Evolutionary conservation across 345 rosid genomes (phyloP), one percentile per base, ranked within the genome.

Genomic region (Chamaenerion angustifolium): DNA sequence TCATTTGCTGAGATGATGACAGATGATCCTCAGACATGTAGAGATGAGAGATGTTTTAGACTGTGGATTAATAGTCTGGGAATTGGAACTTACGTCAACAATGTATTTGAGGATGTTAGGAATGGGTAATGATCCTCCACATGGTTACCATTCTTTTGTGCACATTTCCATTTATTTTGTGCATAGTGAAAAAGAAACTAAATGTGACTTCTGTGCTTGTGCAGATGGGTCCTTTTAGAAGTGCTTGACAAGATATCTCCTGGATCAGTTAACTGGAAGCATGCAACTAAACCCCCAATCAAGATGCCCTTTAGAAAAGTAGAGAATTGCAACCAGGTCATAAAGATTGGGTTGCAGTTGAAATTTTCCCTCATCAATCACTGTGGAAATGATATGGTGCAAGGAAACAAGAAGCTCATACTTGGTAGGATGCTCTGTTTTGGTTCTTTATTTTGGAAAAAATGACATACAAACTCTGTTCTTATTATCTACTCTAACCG

Each of bases 11-110:
- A 86, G 81, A 90, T 83, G 94, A 86, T 86, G 75, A 71, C 86
- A 0, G 98, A 86, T 54, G 96, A 90, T 69, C 68, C 69, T 41
- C 83, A 74, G 56, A 83, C 88, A 47, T 83, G 77, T 44, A 77
- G 96, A 69, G 93, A 90, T 47, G 94, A 86, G 68, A 79, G 95
- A 72, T 86, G 96, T 64, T 90, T 74, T 45, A 78, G 98, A 40
- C 68, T 86, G 46, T 90, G 98, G 96, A 86, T 90, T 65, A 90
- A 83, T 64, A 81, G 98, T 64, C 79, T 82, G n/a, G 92, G 92
- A 56, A 71, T 82, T 58, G 65, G 23, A 41, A 81, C 72, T 64
- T 90, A 83, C 66, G 79, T 80, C 61, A 86, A 83, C 57, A 81
- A 86, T 59, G 86, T 86, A 43, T 90, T 90, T 47, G 87, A 90